Percentiles rank a stretch among this genome's conserved stretches.
Evolutionary conservation across 495 filamentous ascomycete genomes (phyloP).

Genomic region (Chaetomium cochliodes): DNA sequence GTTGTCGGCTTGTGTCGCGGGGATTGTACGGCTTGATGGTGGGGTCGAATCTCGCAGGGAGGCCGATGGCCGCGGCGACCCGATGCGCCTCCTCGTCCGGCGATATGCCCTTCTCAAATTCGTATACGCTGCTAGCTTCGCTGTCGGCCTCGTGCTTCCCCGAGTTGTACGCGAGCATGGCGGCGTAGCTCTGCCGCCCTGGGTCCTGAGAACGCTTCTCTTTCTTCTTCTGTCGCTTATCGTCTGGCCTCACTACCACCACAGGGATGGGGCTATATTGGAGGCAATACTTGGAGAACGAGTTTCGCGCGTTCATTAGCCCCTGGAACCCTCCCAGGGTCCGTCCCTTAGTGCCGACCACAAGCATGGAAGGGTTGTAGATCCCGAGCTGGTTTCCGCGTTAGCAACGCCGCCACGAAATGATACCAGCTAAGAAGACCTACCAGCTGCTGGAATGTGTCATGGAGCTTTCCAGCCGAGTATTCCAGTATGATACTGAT

Average conservation of each 20-base stretch:
- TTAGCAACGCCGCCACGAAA: background rate
- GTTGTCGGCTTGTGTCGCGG: slow-evolving; percentile 26
- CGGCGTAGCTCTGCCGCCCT: slow-evolving; percentile 71
- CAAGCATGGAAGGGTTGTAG: slow-evolving; percentile 91
- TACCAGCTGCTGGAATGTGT: slow-evolving; percentile 91
- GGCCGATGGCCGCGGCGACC: slow-evolving; percentile 67
- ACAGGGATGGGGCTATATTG: slow-evolving; percentile 97
- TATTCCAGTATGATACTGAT: slow-evolving; percentile 89
- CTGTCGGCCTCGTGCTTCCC: slow-evolving; percentile 56
- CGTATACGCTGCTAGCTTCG: slow-evolving; percentile 47
- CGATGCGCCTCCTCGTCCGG: slow-evolving; percentile 66
- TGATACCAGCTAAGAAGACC: background rate
- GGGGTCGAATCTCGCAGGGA: slow-evolving; percentile 58
- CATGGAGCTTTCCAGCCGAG: slow-evolving; percentile 85
- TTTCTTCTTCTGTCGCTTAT: slow-evolving; percentile 91
- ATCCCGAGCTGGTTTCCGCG: slow-evolving; percentile 68
- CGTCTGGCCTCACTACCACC: slow-evolving; percentile 86
- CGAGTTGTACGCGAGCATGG: slow-evolving; percentile 69
- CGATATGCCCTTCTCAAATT: slow-evolving; percentile 47
- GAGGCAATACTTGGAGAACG: slow-evolving; percentile 93
- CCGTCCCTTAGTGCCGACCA: slow-evolving; percentile 88
- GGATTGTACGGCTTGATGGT: slow-evolving; percentile 48
- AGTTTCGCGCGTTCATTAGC: slow-evolving; percentile 75
- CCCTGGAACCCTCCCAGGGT: slow-evolving; percentile 86
- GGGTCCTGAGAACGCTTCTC: slow-evolving; percentile 81